phyloP scores from a whole-genome alignment of 1,284 basidiomycete genomes.

The Vanrija pseudolonga region DNA sequence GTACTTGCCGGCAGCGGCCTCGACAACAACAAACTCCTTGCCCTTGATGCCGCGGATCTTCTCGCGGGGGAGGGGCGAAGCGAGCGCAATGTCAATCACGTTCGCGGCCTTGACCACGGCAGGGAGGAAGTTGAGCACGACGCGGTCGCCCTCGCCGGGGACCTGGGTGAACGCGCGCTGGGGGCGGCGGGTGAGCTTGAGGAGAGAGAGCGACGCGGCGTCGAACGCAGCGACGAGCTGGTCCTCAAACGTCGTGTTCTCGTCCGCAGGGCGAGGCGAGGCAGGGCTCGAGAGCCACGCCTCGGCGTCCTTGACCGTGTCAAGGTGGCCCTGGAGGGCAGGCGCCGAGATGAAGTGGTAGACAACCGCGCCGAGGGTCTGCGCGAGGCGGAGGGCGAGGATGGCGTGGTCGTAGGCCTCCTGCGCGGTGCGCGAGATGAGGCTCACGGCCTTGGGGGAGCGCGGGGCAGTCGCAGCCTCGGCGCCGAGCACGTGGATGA shows the following conservation, averaged over 20 bases:
- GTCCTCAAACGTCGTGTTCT: constrained; percentile 17
- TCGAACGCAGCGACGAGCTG: constrained; percentile 60
- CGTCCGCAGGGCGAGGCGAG: neutral
- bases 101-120: constrained; percentile 51
- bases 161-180: constrained; percentile 55
- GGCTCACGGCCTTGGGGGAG: constrained; percentile 50
- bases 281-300: constrained; percentile 54
- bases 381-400: constrained; percentile 65
- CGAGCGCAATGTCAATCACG: constrained; percentile 65
- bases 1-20: constrained; percentile 79
- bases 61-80: constrained; percentile 64
- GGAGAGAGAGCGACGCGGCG: constrained; percentile 60
- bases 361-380: constrained; percentile 60
- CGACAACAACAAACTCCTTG: constrained; percentile 74
- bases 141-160: constrained; percentile 57
- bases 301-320: constrained; percentile 50
- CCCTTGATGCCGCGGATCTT: constrained; percentile 64
- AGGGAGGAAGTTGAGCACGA: constrained; percentile 68
- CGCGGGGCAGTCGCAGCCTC: constrained; percentile 29
- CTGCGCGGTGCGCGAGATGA: constrained; percentile 62
- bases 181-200: constrained; percentile 61
- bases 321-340: constrained; percentile 41
- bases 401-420: constrained; percentile 70
- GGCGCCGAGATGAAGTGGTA: constrained; percentile 70
- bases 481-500: constrained; percentile 40